Conservation (phyloP, 805 yeast species). For the Suhomyces sp. region DNA sequence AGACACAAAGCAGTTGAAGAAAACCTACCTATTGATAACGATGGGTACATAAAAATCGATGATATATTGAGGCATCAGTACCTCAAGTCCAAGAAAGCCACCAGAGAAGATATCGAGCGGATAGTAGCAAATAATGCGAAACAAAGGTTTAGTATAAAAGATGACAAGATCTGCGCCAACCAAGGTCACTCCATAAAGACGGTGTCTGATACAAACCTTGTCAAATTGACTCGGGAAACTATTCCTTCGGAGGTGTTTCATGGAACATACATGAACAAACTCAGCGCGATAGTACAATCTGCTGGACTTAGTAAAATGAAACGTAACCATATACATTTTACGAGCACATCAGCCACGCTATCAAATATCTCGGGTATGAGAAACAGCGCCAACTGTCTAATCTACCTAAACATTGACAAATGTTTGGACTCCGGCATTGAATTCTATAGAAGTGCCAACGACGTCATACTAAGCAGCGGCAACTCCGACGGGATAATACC, state of each 20-base stretch:
- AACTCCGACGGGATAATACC: slow-evolving; percentile 51
- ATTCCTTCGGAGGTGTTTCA: slow-evolving; percentile 64
- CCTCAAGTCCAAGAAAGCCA: slow-evolving; percentile 53
- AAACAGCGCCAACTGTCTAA: slow-evolving; percentile 49
- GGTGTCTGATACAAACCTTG: slow-evolving; percentile 42
- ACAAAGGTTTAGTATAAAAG: slow-evolving; percentile 58
- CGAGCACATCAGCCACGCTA: slow-evolving; percentile 46
- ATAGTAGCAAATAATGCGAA: slow-evolving; percentile 69
- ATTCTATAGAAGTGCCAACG: slow-evolving; percentile 66
- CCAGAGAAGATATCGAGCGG: slow-evolving; percentile 53
- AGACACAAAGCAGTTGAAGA: slow-evolving; percentile 85
- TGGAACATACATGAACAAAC: slow-evolving; percentile 62
- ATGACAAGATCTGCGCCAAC: slow-evolving; percentile 66
- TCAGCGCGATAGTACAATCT: slow-evolving; percentile 44
- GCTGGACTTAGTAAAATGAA: slow-evolving; percentile 67
- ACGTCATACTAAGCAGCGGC: slow-evolving; percentile 71
- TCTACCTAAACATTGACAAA: slow-evolving; percentile 57
- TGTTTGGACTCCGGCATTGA: slow-evolving; percentile 42
- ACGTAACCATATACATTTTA: slow-evolving; percentile 84
- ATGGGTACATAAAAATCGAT: slow-evolving; percentile 62
- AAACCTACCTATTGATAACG: slow-evolving; percentile 54
- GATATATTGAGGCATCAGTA: slow-evolving; percentile 56
- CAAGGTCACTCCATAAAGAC: slow-evolving; percentile 81
- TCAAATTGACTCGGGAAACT: slow-evolving; percentile 34
- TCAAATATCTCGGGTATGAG: slow-evolving; percentile 74